Percentiles rank a stretch among this genome's conserved stretches.
Evolutionary conservation across 768 basidiomycete genomes (phyloP).

Genomic region (Boletus sp.): DNA sequence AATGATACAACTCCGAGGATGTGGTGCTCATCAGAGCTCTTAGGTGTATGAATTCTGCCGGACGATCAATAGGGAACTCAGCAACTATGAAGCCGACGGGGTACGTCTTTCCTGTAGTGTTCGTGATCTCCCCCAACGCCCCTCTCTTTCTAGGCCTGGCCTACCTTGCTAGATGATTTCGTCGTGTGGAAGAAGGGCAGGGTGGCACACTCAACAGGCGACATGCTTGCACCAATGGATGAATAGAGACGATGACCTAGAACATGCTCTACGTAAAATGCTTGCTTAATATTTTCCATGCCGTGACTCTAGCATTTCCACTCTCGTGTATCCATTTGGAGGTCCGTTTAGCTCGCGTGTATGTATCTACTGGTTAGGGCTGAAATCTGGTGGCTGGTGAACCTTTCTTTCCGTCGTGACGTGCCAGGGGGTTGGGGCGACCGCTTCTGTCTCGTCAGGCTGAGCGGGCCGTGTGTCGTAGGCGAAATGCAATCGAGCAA

Average conservation of each 20-base stretch:
- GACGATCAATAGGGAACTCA: constrained; percentile 54
- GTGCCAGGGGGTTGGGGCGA: not conserved
- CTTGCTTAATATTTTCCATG: constrained; percentile 16
- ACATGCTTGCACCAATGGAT: not conserved
- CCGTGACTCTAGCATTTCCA: constrained; percentile 10
- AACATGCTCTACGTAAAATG: constrained; percentile 9
- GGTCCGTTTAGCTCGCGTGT: not conserved
- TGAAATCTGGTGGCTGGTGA: not conserved
- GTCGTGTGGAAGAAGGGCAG: constrained; percentile 56
- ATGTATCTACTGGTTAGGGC: not conserved
- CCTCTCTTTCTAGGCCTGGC: constrained; percentile 62
- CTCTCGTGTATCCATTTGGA: not conserved
- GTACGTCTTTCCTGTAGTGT: constrained; percentile 39
- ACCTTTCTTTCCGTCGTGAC: not conserved
- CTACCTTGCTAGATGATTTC: constrained; percentile 77
- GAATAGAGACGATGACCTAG: constrained; percentile 4
- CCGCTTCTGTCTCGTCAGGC: constrained; percentile 1
- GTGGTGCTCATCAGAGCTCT: not conserved
- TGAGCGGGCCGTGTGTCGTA: not conserved
- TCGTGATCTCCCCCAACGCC: not conserved
- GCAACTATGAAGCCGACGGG: constrained; percentile 72
- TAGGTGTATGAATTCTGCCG: constrained; percentile 78
- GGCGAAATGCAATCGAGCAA: constrained; percentile 23
- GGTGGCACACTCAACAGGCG: constrained; percentile 2
- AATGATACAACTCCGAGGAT: not conserved